phyloP scores from a whole-genome alignment of 495 filamentous ascomycete species.

The Hypoxylon intermedium region DNA sequence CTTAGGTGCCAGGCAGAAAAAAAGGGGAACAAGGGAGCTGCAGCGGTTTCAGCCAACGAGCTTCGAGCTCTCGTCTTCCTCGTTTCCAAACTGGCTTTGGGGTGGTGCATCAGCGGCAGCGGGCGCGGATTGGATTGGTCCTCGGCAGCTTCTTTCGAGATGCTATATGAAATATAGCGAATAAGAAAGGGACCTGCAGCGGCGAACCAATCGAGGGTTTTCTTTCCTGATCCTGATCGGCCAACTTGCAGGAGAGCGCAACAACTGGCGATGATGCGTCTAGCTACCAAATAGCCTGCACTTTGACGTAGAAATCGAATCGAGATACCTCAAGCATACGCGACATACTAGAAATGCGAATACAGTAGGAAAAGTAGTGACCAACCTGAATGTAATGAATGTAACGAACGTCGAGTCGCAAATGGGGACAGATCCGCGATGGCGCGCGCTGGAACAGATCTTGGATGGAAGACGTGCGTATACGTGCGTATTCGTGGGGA shows the following conservation, averaged over 20 bases:
- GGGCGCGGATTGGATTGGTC: slow-evolving; percentile 21
- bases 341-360: background rate
- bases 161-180: slow-evolving; percentile 15
- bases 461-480: slow-evolving; percentile 29
- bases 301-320: background rate
- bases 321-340: slow-evolving; percentile 1
- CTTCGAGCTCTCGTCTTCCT: slow-evolving; percentile 27
- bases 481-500: slow-evolving; percentile 22
- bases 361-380: slow-evolving; percentile 2
- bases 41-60: slow-evolving; percentile 28
- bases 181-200: slow-evolving; percentile 3
- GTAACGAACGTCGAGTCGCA: slow-evolving; percentile 29
- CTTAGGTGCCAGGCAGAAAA: background rate
- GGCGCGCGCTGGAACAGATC: slow-evolving; percentile 32
- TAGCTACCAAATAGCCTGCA: slow-evolving; percentile 4
- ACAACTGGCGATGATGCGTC: slow-evolving; percentile 14
- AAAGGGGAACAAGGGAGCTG: slow-evolving; percentile 24
- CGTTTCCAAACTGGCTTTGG: slow-evolving; percentile 14
- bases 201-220: slow-evolving; percentile 20
- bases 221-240: slow-evolving; percentile 29
- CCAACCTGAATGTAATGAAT: slow-evolving; percentile 22
- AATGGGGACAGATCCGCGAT: slow-evolving; percentile 36
- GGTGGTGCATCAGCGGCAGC: slow-evolving; percentile 19
- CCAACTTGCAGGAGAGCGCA: slow-evolving; percentile 28
- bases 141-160: slow-evolving; percentile 16